These are phyloP conservation scores for Aureobasidium namibiae DNA, from an alignment of 2,329 filamentous ascomycete species.

Conservation along the genomic window DNA sequence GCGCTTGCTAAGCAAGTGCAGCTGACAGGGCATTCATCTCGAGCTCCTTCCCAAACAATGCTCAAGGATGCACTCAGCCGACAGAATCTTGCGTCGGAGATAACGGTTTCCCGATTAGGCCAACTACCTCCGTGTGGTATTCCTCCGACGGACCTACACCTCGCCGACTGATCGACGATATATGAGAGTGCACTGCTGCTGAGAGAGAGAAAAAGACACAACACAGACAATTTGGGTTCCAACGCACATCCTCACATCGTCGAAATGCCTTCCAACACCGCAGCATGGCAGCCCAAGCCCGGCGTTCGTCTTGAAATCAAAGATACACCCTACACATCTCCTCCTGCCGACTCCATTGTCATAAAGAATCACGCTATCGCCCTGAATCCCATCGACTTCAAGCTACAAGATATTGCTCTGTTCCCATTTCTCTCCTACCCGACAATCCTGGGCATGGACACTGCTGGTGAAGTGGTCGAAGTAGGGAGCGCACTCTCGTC, in stretches of 20 bases:
- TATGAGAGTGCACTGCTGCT: background rate
- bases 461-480: constrained; percentile 25
- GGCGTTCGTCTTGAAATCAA: constrained; percentile 18
- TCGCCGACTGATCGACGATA: background rate
- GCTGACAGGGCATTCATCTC: background rate
- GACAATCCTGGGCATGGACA: constrained; percentile 22
- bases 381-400: constrained; percentile 33
- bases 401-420: constrained; percentile 24
- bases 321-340: constrained; percentile 17
- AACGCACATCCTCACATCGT: background rate
- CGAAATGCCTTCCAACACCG: constrained; percentile 16
- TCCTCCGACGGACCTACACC: background rate
- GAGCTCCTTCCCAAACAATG: too few species aligned
- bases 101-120: background rate
- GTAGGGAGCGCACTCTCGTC: constrained; percentile 18
- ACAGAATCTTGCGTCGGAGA: background rate
- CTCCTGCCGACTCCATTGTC: constrained; percentile 24
- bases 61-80: background rate
- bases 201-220: background rate
- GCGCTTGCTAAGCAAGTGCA: background rate
- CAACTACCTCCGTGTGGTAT: background rate
- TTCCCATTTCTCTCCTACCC: constrained; percentile 18
- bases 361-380: constrained; percentile 29
- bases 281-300: constrained; percentile 19
- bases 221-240: background rate